Evolutionary conservation across 2,329 filamentous ascomycete species (phyloP).

Genomic region (Colletotrichum salicis): DNA sequence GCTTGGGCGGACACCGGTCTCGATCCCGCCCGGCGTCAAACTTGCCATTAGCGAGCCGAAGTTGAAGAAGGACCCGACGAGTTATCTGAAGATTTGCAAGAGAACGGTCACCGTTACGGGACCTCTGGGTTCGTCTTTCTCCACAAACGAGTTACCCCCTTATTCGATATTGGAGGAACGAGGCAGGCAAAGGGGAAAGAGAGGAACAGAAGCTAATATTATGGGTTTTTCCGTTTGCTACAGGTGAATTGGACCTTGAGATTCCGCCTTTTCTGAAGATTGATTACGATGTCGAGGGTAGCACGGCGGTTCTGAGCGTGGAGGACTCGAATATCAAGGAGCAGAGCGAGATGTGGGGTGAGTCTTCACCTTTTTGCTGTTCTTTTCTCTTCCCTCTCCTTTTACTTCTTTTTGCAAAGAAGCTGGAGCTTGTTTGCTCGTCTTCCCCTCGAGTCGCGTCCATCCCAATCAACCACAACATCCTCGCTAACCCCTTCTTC

Average conservation of each 20-base stretch:
- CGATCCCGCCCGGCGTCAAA: conserved; percentile 85
- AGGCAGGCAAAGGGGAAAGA: too few species aligned
- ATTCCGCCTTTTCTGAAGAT: conserved; percentile 84
- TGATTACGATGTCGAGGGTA: conserved; percentile 70
- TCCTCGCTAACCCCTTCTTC: conserved; percentile 37
- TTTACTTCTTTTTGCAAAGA: not conserved
- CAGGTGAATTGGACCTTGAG: conserved; percentile 79
- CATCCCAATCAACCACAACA: not conserved
- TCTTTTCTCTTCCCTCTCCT: not conserved
- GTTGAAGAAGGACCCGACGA: conserved; percentile 63
- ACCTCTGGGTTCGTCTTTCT: conserved; percentile 81
- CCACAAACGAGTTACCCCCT: too few species aligned
- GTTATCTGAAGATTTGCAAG: conserved; percentile 70
- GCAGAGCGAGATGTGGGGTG: conserved; percentile 97
- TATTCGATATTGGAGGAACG: too few species aligned
- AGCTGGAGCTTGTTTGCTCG: not conserved
- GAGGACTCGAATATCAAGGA: conserved; percentile 74
- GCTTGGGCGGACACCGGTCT: conserved; percentile 83
- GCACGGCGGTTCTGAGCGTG: conserved; percentile 76
- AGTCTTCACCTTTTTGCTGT: conserved; percentile 37
- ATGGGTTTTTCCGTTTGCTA: conserved; percentile 8
- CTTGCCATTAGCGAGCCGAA: conserved; percentile 74
- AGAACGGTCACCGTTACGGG: conserved; percentile 81
- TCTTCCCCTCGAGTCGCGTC: not conserved
- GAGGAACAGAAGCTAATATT: too few species aligned